These are phyloP conservation scores for Helicocarpus griseus DNA, from an alignment of 2,329 filamentous ascomycete species.

Conservation along the genomic window DNA sequence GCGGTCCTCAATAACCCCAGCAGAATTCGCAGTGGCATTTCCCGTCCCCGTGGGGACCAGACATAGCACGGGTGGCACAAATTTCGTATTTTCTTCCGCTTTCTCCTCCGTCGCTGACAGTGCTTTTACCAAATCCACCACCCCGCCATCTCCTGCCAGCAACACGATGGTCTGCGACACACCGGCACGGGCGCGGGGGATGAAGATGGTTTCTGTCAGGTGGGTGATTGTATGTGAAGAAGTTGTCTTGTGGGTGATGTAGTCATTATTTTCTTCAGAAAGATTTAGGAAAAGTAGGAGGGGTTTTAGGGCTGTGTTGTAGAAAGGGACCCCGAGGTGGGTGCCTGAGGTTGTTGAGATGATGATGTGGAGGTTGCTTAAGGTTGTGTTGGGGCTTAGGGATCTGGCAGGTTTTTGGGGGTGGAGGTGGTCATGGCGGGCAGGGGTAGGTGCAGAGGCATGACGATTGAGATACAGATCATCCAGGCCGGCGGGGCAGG, in stretches of 20 bases:
- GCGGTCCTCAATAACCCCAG: constrained; percentile 20
- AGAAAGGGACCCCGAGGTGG: constrained; percentile 48
- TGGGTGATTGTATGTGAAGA: constrained; percentile 55
- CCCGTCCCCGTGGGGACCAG: constrained; percentile 45
- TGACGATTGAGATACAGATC: not conserved
- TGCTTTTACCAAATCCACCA: constrained; percentile 72
- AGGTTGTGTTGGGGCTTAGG: not conserved
- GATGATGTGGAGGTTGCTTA: constrained; percentile 44
- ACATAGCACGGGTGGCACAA: constrained; percentile 46
- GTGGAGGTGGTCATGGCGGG: not conserved
- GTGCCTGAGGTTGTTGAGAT: constrained; percentile 60
- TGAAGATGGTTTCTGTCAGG: constrained; percentile 45
- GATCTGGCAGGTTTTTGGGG: not conserved
- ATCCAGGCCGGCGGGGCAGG: not conserved
- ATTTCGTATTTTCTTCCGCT: constrained; percentile 13
- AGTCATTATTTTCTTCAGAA: constrained; percentile 35
- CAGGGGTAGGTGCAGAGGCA: not conserved
- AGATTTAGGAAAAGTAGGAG: constrained; percentile 37
- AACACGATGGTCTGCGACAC: constrained; percentile 57
- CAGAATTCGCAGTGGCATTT: constrained; percentile 36
- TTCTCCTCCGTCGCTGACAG: constrained; percentile 29
- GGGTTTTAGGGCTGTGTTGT: constrained; percentile 45
- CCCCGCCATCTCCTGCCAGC: constrained; percentile 77
- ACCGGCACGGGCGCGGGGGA: constrained; percentile 40
- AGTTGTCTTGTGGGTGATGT: constrained; percentile 52